These are phyloP conservation scores for Gamsiella multidivaricata DNA, from an alignment of 192 early-diverging fungal species.

Conservation along the genomic window DNA sequence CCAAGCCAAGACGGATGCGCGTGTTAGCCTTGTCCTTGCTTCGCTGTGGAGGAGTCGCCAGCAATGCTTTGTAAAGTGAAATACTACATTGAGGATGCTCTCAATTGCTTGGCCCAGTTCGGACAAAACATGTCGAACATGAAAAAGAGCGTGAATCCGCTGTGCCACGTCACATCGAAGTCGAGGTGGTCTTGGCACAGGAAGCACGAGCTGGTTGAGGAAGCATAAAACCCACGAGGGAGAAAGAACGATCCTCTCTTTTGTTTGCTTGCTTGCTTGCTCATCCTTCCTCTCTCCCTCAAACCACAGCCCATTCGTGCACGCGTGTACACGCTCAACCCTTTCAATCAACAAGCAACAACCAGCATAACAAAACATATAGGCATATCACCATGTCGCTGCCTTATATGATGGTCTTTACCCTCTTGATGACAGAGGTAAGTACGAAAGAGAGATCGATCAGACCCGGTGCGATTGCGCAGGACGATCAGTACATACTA, in stretches of 20 bases:
- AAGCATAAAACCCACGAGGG: not conserved
- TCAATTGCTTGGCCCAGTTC: conserved; percentile 35
- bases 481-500: no score
- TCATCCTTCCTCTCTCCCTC: not conserved
- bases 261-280: not conserved
- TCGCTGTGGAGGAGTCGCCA: no score
- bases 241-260: not conserved
- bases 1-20: not conserved
- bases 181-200: not conserved
- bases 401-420: conserved; percentile 60
- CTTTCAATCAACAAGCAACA: not conserved
- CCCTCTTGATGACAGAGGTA: conserved; percentile 59
- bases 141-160: conserved; percentile 6
- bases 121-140: no score
- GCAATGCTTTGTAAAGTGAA: conserved; percentile 12
- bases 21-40: not conserved
- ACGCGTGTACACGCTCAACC: not conserved
- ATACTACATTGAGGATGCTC: not conserved
- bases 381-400: conserved; percentile 53
- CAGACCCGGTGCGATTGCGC: no score
- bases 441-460: not conserved
- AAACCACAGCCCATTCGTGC: not conserved
- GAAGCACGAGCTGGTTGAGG: not conserved
- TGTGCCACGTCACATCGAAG: conserved; percentile 23
- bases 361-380: not conserved